These are phyloP conservation scores for Lichtheimia ornata DNA, from an alignment of 371 early-diverging fungal genomes.

Conservation along the genomic window DNA sequence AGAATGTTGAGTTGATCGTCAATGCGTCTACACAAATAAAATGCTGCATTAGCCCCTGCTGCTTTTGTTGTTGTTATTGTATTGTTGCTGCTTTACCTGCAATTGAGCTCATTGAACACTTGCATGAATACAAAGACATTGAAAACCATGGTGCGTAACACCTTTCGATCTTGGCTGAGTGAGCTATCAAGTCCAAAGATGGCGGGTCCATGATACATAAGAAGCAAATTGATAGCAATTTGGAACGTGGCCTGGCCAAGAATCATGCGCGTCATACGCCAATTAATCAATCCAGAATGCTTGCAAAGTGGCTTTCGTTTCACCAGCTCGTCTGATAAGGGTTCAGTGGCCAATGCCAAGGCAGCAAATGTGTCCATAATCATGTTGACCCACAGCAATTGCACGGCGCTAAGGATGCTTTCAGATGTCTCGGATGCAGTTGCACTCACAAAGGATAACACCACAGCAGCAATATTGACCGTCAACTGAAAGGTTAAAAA, in stretches of 20 bases:
- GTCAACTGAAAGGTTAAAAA: conserved; percentile 95
- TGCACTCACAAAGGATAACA: conserved; percentile 87
- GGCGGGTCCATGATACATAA: conserved; percentile 23
- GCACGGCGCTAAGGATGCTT: conserved; percentile 92
- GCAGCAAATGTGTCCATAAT: conserved; percentile 97
- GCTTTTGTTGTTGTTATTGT: not conserved
- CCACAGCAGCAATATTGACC: conserved; percentile 85
- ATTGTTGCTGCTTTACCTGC: conserved; percentile 23
- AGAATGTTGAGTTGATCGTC: conserved; percentile 80
- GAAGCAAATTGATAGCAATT: conserved; percentile 52
- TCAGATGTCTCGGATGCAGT: conserved; percentile 90
- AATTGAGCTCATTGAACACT: conserved; percentile 76
- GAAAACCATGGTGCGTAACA: conserved; percentile 64
- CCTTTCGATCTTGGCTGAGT: conserved; percentile 2
- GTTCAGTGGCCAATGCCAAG: conserved; percentile 94
- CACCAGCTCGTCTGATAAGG: conserved; percentile 84
- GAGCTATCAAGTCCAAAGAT: conserved; percentile 33
- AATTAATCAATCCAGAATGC: conserved; percentile 63
- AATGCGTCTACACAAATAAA: conserved; percentile 42
- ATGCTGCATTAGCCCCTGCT: not conserved
- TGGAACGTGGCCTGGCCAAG: conserved; percentile 70
- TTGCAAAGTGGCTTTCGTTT: conserved; percentile 23
- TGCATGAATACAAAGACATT: conserved; percentile 75
- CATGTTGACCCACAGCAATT: conserved; percentile 94
- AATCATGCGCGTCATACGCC: conserved; percentile 58